phyloP scores from a whole-genome alignment of 2,329 filamentous ascomycete species.

The Albophoma yamanashiensis region DNA sequence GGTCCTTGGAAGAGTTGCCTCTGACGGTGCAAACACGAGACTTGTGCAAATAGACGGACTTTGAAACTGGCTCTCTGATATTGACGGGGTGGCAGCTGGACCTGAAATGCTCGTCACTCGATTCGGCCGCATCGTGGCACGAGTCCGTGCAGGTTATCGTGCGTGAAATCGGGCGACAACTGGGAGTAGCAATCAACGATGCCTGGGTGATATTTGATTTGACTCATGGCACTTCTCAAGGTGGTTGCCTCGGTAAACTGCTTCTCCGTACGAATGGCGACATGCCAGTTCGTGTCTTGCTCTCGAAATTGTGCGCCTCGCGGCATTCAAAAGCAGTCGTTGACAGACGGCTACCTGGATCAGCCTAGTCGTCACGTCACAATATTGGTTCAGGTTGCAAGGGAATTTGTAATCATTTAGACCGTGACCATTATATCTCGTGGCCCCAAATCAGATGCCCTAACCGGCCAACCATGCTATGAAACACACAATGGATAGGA shows the following conservation, averaged over 20 bases:
- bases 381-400: conserved; percentile 8
- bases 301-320: not conserved
- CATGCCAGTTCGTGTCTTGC: too few species aligned
- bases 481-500: conserved; percentile 24
- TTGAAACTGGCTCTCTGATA: not conserved
- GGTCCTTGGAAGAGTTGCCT: not conserved
- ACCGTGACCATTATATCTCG: conserved; percentile 27
- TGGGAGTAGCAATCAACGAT: too few species aligned
- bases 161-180: too few species aligned
- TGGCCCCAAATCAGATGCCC: conserved; percentile 26
- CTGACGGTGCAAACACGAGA: not conserved
- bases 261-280: too few species aligned
- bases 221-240: too few species aligned
- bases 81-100: conserved; percentile 4
- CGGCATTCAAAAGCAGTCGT: not conserved
- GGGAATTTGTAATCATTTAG: conserved; percentile 25
- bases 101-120: not conserved
- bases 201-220: too few species aligned
- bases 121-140: not conserved
- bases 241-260: too few species aligned
- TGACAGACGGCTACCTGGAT: not conserved
- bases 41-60: not conserved
- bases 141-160: too few species aligned
- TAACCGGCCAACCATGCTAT: conserved; percentile 29
- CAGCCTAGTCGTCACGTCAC: not conserved